Percentiles rank a stretch among this genome's conserved stretches.
phyloP scores from a whole-genome alignment of 169 alveolate genomes.

The Babesia bovis region DNA sequence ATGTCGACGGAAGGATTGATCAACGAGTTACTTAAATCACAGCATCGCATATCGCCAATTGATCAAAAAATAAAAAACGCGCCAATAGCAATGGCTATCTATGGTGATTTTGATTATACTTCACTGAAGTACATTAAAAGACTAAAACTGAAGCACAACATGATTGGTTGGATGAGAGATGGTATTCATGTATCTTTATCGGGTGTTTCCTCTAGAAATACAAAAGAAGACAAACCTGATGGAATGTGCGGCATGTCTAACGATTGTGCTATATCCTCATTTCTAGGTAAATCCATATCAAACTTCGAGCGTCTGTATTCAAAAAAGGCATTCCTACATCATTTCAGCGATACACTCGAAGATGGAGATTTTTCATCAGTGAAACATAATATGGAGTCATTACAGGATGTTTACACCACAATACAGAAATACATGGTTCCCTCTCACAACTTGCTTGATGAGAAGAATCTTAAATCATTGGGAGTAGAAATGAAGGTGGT shows the following conservation, averaged over 20 bases:
- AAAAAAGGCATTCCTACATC: slow-evolving; percentile 59
- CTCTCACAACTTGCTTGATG: slow-evolving; percentile 9
- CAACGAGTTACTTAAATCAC: slow-evolving; percentile 10
- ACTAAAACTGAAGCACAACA: slow-evolving; percentile 34
- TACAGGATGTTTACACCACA: background rate
- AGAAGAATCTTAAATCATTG: background rate
- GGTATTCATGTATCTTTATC: slow-evolving; percentile 12
- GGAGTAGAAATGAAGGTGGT: background rate
- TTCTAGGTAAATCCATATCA: slow-evolving; percentile 10
- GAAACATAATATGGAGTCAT: slow-evolving; percentile 6
- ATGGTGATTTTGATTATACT: background rate
- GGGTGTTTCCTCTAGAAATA: background rate
- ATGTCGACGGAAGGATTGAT: slow-evolving; percentile 16
- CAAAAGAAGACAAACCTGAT: background rate
- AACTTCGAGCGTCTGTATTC: slow-evolving; percentile 43
- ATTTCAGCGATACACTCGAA: slow-evolving; percentile 29
- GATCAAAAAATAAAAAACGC: background rate
- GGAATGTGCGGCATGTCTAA: slow-evolving; percentile 31
- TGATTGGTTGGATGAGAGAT: slow-evolving; percentile 55
- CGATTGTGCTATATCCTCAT: slow-evolving; percentile 35
- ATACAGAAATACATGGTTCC: slow-evolving; percentile 10
- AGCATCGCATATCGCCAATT: slow-evolving; percentile 40
- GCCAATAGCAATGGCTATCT: slow-evolving; percentile 46
- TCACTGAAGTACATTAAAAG: slow-evolving; percentile 15
- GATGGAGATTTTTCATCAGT: slow-evolving; percentile 21